A percentile compares a stretch with the other conserved stretches of the same genome.
Evolutionary conservation across 192 early-diverging fungal genomes (phyloP).

Genomic region (Powellomyces hirtus): DNA sequence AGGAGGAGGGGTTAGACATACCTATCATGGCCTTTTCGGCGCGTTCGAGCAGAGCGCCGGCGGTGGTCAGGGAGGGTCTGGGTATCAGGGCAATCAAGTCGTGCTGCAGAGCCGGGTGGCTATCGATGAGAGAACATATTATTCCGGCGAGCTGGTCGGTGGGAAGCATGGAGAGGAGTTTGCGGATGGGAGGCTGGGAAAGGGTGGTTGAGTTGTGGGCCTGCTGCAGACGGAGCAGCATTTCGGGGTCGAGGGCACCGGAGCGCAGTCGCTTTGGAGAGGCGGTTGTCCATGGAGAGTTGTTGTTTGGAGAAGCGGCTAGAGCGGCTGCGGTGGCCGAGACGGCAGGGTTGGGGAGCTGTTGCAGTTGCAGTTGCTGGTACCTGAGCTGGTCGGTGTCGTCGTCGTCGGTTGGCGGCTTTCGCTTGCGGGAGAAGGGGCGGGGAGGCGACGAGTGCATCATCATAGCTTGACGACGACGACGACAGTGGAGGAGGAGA

Average conservation of each 20-base stretch:
- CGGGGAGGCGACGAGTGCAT: background rate
- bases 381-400: background rate
- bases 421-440: conserved; percentile 12
- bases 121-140: conserved; percentile 67
- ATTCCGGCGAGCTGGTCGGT: conserved; percentile 73
- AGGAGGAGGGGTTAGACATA: background rate
- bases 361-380: too few species aligned
- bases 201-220: background rate
- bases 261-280: conserved; percentile 14
- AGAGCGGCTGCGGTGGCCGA: too few species aligned
- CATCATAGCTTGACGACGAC: background rate
- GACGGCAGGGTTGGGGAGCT: too few species aligned
- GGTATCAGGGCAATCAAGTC: conserved; percentile 76
- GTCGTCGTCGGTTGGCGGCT: conserved; percentile 13
- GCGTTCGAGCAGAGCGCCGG: conserved; percentile 58
- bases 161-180: conserved; percentile 13
- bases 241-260: conserved; percentile 7
- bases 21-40: conserved; percentile 66
- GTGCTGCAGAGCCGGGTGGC: conserved; percentile 68
- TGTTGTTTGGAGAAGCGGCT: background rate
- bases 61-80: conserved; percentile 79
- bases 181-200: conserved; percentile 4
- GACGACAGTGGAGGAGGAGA: background rate
- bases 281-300: background rate
- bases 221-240: conserved; percentile 12